These are phyloP conservation scores for Salvia hispanica DNA, from an alignment of 257 asterid genomes.

Conservation along the genomic window DNA sequence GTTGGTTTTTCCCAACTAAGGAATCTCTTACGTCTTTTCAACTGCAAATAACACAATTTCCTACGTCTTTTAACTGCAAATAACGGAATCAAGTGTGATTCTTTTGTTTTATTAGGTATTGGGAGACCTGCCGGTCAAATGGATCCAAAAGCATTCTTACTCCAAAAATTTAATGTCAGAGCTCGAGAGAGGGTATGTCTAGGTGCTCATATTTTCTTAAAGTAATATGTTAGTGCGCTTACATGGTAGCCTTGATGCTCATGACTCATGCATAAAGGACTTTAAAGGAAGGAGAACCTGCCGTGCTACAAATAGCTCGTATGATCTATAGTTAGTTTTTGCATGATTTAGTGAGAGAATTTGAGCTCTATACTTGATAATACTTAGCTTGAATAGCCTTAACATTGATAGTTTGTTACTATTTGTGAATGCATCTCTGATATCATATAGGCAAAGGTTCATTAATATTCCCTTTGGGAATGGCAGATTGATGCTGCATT, in stretches of 20 bases:
- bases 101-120: constrained; percentile 53
- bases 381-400: background rate
- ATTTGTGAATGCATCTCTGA: background rate
- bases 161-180: constrained; percentile 77
- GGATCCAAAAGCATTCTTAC: constrained; percentile 96
- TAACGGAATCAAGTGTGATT: constrained; percentile 17
- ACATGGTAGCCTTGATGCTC: background rate
- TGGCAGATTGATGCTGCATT: constrained; percentile 77
- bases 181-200: constrained; percentile 76
- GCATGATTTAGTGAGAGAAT: background rate
- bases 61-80: constrained; percentile 10
- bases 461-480: constrained; percentile 19
- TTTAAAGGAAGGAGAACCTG: background rate
- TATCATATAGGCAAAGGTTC: background rate
- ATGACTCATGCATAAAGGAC: background rate
- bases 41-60: constrained; percentile 26
- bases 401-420: background rate
- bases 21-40: constrained; percentile 7
- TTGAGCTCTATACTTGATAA: background rate
- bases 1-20: constrained; percentile 33
- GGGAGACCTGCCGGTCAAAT: constrained; percentile 97
- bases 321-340: background rate
- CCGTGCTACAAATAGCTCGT: background rate
- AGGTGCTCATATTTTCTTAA: constrained; percentile 23
- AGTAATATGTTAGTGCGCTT: constrained; percentile 10